These are phyloP conservation scores for Acanthamoeba healyi DNA, from an alignment of 208 protist species.

Conservation along the genomic window DNA sequence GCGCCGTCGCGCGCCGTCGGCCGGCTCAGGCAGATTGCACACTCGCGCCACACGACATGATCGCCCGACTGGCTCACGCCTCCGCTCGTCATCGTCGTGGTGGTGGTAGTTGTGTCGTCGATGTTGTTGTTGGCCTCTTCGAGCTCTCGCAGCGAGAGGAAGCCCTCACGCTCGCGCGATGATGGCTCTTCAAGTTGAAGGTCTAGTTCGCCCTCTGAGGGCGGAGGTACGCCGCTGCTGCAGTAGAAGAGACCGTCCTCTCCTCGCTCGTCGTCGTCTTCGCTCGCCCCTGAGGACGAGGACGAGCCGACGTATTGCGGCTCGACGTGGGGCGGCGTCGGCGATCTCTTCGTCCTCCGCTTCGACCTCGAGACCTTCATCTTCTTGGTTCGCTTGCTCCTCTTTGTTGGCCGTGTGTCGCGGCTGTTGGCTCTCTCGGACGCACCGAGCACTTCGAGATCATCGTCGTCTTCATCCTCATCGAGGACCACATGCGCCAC, in stretches of 20 bases:
- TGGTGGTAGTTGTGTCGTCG: too few relatives aligned
- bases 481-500: too few relatives aligned
- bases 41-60: not conserved
- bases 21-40: conserved; percentile 29
- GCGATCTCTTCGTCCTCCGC: not conserved
- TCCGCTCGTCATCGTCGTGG: not conserved
- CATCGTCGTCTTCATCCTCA: not conserved
- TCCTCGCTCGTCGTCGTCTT: not conserved
- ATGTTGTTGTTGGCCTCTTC: conserved; percentile 44
- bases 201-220: not conserved
- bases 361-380: not conserved
- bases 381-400: not conserved
- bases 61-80: not conserved
- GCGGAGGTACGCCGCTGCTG: too few relatives aligned
- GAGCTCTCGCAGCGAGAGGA: conserved; percentile 22
- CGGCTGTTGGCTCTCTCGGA: too few relatives aligned
- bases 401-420: not conserved
- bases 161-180: not conserved
- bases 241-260: conserved; percentile 33
- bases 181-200: not conserved
- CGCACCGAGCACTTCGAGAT: not conserved
- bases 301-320: not conserved
- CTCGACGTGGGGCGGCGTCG: not conserved
- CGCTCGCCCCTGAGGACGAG: not conserved
- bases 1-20: not conserved